These are phyloP conservation scores for Camelina sativa DNA, from an alignment of 345 rosid genomes.

Conservation along the genomic window DNA sequence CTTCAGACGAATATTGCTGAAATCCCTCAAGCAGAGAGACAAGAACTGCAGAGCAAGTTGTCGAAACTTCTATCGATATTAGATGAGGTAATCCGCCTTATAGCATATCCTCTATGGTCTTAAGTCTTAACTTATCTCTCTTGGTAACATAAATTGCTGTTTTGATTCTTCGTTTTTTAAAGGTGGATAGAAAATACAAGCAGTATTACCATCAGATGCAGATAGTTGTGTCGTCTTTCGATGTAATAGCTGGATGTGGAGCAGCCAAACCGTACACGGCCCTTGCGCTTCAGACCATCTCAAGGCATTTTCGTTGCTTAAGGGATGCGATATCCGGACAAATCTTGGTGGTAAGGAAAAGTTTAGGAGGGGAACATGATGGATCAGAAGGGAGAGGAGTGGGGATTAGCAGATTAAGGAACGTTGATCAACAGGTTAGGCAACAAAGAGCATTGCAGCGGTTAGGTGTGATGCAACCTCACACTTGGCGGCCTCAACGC, in stretches of 20 bases:
- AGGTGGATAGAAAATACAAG: conserved; percentile 96
- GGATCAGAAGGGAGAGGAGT: conserved; percentile 66
- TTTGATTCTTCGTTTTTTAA: conserved; percentile 8
- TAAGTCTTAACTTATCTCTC: not conserved
- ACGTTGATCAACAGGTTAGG: conserved; percentile 92
- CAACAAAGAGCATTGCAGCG: conserved; percentile 92
- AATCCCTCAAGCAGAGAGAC: conserved; percentile 80
- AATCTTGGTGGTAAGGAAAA: conserved; percentile 63
- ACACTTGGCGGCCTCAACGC: conserved; percentile 95
- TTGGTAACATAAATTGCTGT: not conserved
- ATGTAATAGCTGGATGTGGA: conserved; percentile 79
- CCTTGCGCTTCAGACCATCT: conserved; percentile 87
- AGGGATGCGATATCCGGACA: conserved; percentile 83
- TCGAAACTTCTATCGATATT: conserved; percentile 87
- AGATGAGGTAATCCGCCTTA: conserved; percentile 67
- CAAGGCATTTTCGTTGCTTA: conserved; percentile 93
- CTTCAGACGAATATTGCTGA: conserved; percentile 51
- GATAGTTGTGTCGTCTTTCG: conserved; percentile 90
- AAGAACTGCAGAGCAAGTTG: conserved; percentile 82
- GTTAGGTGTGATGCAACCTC: conserved; percentile 86
- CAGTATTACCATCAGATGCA: conserved; percentile 98
- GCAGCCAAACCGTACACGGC: conserved; percentile 96
- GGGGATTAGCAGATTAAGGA: conserved; percentile 80
- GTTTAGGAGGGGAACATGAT: conserved; percentile 83
- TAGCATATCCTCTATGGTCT: not conserved